These are phyloP conservation scores for Lactarius akahatsu DNA, from an alignment of 768 basidiomycete species.

Conservation along the genomic window DNA sequence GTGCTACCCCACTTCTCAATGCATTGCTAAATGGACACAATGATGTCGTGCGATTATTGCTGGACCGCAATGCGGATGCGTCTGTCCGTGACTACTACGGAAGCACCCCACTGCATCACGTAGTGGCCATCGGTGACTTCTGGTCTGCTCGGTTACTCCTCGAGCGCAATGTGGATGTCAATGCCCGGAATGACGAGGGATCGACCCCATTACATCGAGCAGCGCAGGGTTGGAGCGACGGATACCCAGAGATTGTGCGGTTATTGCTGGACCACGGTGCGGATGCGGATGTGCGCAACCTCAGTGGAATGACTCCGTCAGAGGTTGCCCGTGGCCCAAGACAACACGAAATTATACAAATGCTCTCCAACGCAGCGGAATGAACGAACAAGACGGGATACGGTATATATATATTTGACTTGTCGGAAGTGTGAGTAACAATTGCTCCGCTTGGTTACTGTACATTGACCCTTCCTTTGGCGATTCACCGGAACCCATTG, in stretches of 20 bases:
- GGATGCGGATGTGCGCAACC: background rate
- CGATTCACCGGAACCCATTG: background rate
- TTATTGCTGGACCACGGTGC: background rate
- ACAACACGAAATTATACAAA: background rate
- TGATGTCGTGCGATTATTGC: background rate
- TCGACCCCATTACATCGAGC: background rate
- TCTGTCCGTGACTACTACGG: too few relatives aligned
- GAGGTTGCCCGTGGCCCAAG: background rate
- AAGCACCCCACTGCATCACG: background rate
- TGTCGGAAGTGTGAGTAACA: background rate
- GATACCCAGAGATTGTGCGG: background rate
- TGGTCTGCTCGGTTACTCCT: background rate
- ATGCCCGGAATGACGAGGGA: background rate
- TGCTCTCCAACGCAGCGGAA: background rate
- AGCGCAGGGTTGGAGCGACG: background rate
- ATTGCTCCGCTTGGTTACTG: background rate
- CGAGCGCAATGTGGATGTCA: background rate
- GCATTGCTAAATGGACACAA: background rate
- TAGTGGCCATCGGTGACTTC: background rate
- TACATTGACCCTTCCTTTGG: background rate
- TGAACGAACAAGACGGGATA: background rate
- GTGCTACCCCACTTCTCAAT: background rate
- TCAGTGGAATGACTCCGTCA: background rate
- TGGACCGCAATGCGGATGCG: background rate
- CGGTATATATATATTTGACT: background rate